Conservation (phyloP, 2,329 filamentous ascomycete genomes). For the Exserohilum turcica region DNA sequence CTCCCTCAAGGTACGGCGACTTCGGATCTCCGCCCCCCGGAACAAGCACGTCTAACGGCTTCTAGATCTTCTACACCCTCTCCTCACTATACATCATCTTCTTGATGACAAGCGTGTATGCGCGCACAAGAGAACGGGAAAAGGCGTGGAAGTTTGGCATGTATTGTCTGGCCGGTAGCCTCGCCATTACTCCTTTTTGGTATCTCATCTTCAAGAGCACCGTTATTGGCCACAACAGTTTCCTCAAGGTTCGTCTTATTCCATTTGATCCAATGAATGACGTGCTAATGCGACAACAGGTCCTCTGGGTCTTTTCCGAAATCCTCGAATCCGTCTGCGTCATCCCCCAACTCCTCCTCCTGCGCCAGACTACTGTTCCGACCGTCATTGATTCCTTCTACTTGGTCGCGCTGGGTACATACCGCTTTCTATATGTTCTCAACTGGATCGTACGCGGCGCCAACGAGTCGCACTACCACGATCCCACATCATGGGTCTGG, state of each 20-base stretch:
- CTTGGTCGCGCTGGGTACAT: constrained; percentile 82
- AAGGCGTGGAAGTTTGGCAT: constrained; percentile 90
- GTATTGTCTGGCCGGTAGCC: constrained; percentile 67
- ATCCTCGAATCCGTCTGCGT: constrained; percentile 91
- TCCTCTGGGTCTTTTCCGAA: constrained; percentile 85
- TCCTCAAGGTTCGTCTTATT: constrained; percentile 46
- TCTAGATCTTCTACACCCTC: constrained; percentile 76
- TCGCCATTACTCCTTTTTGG: constrained; percentile 72
- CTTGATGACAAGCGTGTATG: constrained; percentile 84
- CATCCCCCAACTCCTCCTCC: constrained; percentile 85
- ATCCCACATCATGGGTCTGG: constrained; percentile 79
- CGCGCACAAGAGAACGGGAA: constrained; percentile 87
- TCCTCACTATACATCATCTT: constrained; percentile 85
- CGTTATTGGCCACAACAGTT: constrained; percentile 48
- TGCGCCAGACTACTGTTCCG: constrained; percentile 92
- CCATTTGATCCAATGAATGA: no score
- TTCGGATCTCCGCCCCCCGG: neutral
- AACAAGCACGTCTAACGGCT: constrained; percentile 15
- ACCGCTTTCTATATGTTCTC: constrained; percentile 85
- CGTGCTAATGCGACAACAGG: constrained; percentile 54
- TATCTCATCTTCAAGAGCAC: constrained; percentile 68
- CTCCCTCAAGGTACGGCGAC: constrained; percentile 66
- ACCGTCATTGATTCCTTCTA: constrained; percentile 98
- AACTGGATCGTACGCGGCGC: constrained; percentile 84
- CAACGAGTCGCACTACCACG: constrained; percentile 60